These are phyloP conservation scores for Metschnikowia lachancei DNA, from an alignment of 805 yeast species.

Conservation along the genomic window DNA sequence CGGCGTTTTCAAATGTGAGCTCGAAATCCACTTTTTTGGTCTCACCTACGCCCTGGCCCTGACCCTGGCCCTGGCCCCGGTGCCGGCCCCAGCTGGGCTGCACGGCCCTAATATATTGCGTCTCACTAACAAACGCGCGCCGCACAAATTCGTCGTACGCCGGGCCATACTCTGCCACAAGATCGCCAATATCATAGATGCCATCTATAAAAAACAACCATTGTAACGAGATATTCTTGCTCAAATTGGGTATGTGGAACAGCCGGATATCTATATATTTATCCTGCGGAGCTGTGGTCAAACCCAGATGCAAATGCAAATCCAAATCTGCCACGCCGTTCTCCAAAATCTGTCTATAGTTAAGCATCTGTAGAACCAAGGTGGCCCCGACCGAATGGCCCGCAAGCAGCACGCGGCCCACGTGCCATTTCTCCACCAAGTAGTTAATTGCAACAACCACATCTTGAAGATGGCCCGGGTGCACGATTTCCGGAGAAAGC, in stretches of 20 bases:
- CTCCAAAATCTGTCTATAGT: conserved; percentile 22
- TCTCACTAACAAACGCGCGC: conserved; percentile 48
- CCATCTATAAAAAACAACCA: conserved; percentile 59
- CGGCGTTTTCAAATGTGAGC: conserved; percentile 19
- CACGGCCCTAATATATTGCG: conserved; percentile 24
- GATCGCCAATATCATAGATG: conserved; percentile 52
- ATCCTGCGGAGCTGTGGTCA: too few relatives aligned
- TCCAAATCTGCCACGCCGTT: conserved; percentile 11
- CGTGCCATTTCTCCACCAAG: conserved; percentile 24
- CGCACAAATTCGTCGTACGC: conserved; percentile 53
- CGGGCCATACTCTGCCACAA: conserved; percentile 59
- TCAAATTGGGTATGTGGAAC: too few relatives aligned
- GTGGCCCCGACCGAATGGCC: conserved; percentile 89
- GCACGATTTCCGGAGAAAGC: conserved; percentile 57
- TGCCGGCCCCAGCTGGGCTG: conserved; percentile 22
- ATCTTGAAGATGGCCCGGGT: conserved; percentile 63
- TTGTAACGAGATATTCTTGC: too few relatives aligned
- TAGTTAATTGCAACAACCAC: conserved; percentile 44
- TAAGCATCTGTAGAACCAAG: conserved; percentile 52
- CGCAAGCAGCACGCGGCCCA: conserved; percentile 27
- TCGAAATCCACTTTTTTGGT: background rate
- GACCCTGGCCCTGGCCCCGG: background rate
- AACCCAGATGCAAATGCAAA: too few relatives aligned
- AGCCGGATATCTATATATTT: too few relatives aligned
- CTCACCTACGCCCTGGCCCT: too few relatives aligned